Evolutionary conservation across 345 rosid genomes (phyloP).

Genomic region (Ailanthus altissimus): DNA sequence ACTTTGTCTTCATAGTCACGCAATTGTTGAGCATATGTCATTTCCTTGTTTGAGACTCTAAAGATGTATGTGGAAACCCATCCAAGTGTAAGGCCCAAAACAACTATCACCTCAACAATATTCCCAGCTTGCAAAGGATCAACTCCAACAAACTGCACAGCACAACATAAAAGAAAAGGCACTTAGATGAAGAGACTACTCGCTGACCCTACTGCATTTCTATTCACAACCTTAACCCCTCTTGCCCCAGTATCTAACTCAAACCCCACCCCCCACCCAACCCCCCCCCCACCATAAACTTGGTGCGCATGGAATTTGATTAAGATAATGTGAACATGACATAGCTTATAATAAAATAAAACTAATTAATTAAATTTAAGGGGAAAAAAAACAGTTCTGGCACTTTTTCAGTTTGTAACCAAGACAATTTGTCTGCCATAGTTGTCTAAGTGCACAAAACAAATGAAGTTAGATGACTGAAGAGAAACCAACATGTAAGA

Average conservation of each 20-base stretch:
- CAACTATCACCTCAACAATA: conserved; percentile 77
- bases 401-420: background rate
- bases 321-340: background rate
- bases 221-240: background rate
- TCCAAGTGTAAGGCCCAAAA: conserved; percentile 85
- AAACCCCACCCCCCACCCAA: too few species aligned
- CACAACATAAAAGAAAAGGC: conserved; percentile 7
- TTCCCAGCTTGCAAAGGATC: conserved; percentile 94
- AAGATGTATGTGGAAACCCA: conserved; percentile 93
- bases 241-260: background rate
- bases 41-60: conserved; percentile 94
- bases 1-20: conserved; percentile 92
- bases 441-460: background rate
- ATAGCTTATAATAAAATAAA: background rate
- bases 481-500: background rate
- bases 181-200: background rate
- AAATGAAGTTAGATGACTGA: background rate
- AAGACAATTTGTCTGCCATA: background rate
- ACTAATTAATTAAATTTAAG: too few species aligned
- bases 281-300: background rate
- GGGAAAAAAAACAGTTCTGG: too few species aligned
- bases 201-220: background rate
- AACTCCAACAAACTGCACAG: conserved; percentile 70
- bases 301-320: background rate
- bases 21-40: conserved; percentile 93